phyloP scores from a whole-genome alignment of 345 rosid genomes.

The Melastoma malabathricum region DNA sequence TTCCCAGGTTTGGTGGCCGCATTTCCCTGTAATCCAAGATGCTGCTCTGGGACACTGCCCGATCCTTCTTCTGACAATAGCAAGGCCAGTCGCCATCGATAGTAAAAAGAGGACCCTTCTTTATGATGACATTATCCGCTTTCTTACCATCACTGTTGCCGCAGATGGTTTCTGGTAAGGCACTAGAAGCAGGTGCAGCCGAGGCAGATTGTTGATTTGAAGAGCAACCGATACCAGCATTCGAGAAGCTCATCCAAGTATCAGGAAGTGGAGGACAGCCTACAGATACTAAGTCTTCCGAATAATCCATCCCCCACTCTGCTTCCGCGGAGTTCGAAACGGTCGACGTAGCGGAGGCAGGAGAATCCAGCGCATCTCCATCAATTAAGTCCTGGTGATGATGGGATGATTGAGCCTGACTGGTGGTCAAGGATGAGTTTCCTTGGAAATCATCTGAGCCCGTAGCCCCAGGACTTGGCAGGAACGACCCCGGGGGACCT shows the following conservation, averaged over 20 bases:
- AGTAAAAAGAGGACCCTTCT: conserved; percentile 28
- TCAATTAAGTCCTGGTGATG: conserved; percentile 58
- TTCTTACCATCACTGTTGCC: conserved; percentile 20
- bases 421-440: conserved; percentile 74
- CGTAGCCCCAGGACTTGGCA: conserved; percentile 91
- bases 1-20: conserved; percentile 24
- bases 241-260: conserved; percentile 18
- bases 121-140: conserved; percentile 11
- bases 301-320: conserved; percentile 23
- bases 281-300: conserved; percentile 23
- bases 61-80: conserved; percentile 87
- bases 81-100: conserved; percentile 53
- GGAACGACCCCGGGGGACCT: conserved; percentile 93
- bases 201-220: conserved; percentile 15
- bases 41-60: conserved; percentile 25
- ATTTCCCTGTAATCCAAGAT: conserved; percentile 40
- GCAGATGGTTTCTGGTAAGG: conserved; percentile 9
- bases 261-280: conserved; percentile 19
- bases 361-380: conserved; percentile 75
- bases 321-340: conserved; percentile 49
- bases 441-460: conserved; percentile 83
- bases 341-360: conserved; percentile 60
- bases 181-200: conserved; percentile 1
- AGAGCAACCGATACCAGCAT: conserved; percentile 14
- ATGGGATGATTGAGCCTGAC: conserved; percentile 65